Conservation (phyloP, 2,329 filamentous ascomycete species). For the Knoxdaviesia capensis region DNA sequence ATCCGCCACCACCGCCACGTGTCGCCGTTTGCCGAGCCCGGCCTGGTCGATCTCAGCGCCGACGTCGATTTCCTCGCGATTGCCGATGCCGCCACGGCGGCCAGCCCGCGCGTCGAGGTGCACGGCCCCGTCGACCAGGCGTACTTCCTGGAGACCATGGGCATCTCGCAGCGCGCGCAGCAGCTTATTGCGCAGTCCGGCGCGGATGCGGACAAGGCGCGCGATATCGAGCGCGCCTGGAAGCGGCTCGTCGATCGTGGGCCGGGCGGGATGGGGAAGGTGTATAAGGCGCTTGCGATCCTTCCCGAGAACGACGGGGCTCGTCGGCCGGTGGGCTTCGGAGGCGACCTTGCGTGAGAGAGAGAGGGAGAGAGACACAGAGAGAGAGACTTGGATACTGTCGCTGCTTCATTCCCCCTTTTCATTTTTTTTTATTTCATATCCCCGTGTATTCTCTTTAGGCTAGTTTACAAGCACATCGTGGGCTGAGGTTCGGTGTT, state of each 20-base stretch:
- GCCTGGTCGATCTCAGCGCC: constrained; percentile 70
- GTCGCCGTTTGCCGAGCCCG: constrained; percentile 61
- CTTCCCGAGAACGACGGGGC: constrained; percentile 58
- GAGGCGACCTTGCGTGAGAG: constrained; percentile 35
- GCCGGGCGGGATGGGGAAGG: constrained; percentile 73
- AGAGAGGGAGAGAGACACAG: too few relatives aligned
- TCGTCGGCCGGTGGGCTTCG: constrained; percentile 77
- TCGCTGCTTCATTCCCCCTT: too few relatives aligned
- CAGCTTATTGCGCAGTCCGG: constrained; percentile 34
- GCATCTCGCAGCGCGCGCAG: constrained; percentile 58
- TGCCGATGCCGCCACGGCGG: constrained; percentile 59
- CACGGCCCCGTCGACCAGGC: constrained; percentile 83
- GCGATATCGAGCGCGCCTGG: constrained; percentile 53
- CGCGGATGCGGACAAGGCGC: constrained; percentile 23
- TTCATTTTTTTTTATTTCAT: too few relatives aligned
- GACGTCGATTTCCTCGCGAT: constrained; percentile 87
- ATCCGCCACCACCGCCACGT: constrained; percentile 61
- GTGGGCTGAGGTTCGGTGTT: too few relatives aligned
- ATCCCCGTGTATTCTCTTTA: too few relatives aligned
- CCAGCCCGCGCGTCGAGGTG: constrained; percentile 67
- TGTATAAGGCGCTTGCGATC: constrained; percentile 88
- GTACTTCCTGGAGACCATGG: constrained; percentile 60
- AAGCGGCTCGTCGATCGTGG: constrained; percentile 67
- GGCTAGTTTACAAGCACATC: too few relatives aligned
- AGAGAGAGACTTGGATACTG: too few relatives aligned